A percentile compares a stretch with the other conserved stretches of the same genome.
Evolutionary conservation across 148 eudicot species (phyloP).

Genomic region (Diospyros lotus): DNA sequence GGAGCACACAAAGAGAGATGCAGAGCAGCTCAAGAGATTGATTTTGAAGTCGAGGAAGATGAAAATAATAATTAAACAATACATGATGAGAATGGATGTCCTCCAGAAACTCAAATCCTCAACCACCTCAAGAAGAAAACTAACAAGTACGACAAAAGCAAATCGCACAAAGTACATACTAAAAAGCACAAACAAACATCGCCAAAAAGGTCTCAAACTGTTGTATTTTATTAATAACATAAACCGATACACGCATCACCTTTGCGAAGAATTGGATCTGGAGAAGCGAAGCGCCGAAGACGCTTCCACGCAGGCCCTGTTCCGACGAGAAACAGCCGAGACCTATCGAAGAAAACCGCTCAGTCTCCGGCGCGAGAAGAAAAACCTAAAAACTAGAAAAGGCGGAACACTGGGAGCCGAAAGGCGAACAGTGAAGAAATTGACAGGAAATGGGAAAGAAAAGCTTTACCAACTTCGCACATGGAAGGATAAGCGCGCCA

Average conservation of each 20-base stretch:
- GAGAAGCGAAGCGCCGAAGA: neutral
- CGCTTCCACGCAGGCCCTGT: neutral
- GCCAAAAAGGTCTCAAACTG: neutral
- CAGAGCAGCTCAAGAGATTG: neutral
- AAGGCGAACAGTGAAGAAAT: neutral
- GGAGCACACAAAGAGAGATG: neutral
- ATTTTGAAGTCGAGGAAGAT: neutral
- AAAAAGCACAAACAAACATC: neutral
- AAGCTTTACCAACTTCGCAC: slow-evolving; percentile 16
- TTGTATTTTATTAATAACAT: neutral
- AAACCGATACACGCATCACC: neutral
- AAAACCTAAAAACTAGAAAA: slow-evolving; percentile 1
- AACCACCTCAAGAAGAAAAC: slow-evolving; percentile 3
- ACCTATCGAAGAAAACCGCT: neutral
- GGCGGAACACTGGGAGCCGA: neutral
- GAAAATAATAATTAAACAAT: neutral
- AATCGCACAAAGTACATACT: slow-evolving; percentile 1
- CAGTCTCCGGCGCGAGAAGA: neutral
- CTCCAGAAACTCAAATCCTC: neutral
- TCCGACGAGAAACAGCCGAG: neutral
- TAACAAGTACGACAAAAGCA: neutral
- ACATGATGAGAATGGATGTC: neutral
- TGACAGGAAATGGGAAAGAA: slow-evolving; percentile 1
- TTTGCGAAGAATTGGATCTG: slow-evolving; percentile 1
- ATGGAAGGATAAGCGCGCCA: slow-evolving; percentile 13